Base-by-base conservation (phyloP, 2,329 filamentous ascomycete species). In the Ceratocystis harringtonii region DNA sequence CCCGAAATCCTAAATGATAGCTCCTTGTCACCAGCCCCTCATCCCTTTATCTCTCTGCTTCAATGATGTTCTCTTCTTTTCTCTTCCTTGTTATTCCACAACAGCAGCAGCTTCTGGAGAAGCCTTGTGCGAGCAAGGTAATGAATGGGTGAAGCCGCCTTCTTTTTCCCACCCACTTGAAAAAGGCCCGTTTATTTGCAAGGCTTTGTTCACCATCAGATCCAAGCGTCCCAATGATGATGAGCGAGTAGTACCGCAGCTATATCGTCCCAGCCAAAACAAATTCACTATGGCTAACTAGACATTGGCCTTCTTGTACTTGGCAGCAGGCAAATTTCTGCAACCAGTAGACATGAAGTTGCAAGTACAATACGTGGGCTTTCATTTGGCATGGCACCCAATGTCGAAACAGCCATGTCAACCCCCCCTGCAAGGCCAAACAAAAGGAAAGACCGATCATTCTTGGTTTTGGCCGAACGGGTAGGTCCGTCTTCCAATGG, bases 1-100 rank as follows among this genome's bases (percentile, higher is more conserved):
- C 61, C 61, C 61, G 61, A 62, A 62, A 62, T 62, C 61, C 61
- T 62, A 30, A 43, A 32, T 17, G 17, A 36, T 57, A 57, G 22
- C 52, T 12, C 52, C 52, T 32, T 57, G 52, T 57, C 8, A 1
- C 52, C 25, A 57, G 52, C 52, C 52, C 15, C 52, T 25, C 52
- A 5, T 30, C 52, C 19, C 28, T 30, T 57, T 48, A n/a, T 62
- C 36, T 62, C 17, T 25, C 41, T 32, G 19, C 36, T 62, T 62
- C 7, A 28, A 32, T 61, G 30, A 5, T 44, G 43, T 19, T 61
- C 32, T 62, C 22, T 62, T 62, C 22, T 44, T 62, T 62, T 62
- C 36, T 62, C 36, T 62, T 45, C 36, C 28, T 22, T 48, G 7
- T 28, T 22, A 6, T 62, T 62, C 12, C 45, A 57, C 52, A 32